These are phyloP conservation scores for Chenopodium suecicum DNA, from an alignment of 148 eudicot genomes.

Conservation along the genomic window DNA sequence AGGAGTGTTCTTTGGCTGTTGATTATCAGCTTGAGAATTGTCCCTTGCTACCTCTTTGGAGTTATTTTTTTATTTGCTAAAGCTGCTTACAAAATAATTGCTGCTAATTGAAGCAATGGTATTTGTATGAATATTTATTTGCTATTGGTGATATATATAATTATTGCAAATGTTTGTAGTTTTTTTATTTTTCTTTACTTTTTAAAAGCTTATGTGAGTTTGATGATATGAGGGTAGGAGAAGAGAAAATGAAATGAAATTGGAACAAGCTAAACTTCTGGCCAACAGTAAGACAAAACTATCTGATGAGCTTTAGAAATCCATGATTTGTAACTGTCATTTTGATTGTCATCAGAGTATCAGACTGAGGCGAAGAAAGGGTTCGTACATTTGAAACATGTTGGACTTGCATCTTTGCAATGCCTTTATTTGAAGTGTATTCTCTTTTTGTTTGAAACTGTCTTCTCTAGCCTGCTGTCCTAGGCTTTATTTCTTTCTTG, in stretches of 20 bases:
- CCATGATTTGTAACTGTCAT: background rate
- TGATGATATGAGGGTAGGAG: background rate
- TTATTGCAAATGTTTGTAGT: background rate
- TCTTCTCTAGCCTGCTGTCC: background rate
- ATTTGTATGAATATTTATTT: background rate
- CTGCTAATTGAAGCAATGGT: background rate
- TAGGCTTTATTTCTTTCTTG: background rate
- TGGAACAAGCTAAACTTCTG: too few relatives aligned
- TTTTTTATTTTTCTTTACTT: background rate
- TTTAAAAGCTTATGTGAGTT: background rate
- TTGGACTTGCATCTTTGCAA: background rate
- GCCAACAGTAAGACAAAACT: background rate
- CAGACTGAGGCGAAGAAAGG: background rate
- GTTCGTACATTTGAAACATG: background rate
- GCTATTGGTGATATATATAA: background rate
- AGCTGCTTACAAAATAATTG: background rate
- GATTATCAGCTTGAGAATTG: background rate
- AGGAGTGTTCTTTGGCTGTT: background rate
- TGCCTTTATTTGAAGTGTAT: too few relatives aligned
- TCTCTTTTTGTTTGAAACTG: too few relatives aligned
- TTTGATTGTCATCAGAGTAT: background rate
- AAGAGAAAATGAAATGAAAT: too few relatives aligned
- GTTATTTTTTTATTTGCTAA: background rate
- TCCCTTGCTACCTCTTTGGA: background rate
- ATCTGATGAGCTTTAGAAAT: background rate